phyloP scores from a whole-genome alignment of 2,329 filamentous ascomycete species.

The Calonectria multiphialidica region DNA sequence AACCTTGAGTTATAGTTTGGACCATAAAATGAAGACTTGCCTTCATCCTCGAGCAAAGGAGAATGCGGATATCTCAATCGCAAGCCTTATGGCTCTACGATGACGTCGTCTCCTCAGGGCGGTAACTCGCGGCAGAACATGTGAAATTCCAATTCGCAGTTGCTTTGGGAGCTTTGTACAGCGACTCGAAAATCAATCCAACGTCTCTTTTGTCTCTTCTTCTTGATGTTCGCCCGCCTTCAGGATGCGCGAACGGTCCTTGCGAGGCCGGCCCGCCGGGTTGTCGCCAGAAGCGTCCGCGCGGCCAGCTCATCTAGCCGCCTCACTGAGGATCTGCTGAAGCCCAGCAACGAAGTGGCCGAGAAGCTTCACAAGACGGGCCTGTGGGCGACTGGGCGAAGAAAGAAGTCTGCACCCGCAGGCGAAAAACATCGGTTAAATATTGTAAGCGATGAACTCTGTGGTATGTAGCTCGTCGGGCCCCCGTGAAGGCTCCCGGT shows the following conservation, averaged over 20 bases:
- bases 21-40: neutral
- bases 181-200: neutral
- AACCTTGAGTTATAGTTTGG: neutral
- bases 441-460: conserved; percentile 63
- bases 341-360: conserved; percentile 26
- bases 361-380: conserved; percentile 41
- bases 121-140: conserved; percentile 36
- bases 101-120: conserved; percentile 24
- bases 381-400: conserved; percentile 41
- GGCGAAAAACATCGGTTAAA: conserved; percentile 61
- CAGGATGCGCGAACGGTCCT: conserved; percentile 30
- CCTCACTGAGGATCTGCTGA: conserved; percentile 10
- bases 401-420: conserved; percentile 12
- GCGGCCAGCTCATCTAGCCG: neutral
- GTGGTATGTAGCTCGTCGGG: conserved; percentile 51
- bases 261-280: conserved; percentile 22
- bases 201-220: neutral
- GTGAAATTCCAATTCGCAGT: conserved; percentile 30
- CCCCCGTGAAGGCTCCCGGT: neutral
- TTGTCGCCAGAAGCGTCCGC: conserved; percentile 7
- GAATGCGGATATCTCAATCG: neutral
- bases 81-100: neutral
- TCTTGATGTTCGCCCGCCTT: conserved; percentile 36
- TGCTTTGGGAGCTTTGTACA: neutral
- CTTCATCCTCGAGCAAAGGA: neutral